A percentile compares a stretch with the other conserved stretches of the same genome.
phyloP scores from a whole-genome alignment of 176 grass and related monocot species.

The Carex kokanica region DNA sequence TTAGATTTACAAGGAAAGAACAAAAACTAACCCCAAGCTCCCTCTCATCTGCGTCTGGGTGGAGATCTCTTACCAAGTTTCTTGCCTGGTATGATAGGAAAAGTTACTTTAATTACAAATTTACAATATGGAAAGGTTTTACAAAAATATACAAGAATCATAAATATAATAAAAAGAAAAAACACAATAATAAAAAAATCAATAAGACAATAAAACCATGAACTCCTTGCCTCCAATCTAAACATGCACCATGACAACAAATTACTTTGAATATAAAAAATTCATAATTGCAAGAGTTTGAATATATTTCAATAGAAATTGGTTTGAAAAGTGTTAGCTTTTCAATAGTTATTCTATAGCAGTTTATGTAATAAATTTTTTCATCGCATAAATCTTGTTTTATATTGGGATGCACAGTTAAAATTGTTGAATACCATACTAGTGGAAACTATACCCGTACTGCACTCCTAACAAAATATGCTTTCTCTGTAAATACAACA shows the following conservation, averaged over 20 bases:
- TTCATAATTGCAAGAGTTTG: not conserved
- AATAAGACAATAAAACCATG: not conserved
- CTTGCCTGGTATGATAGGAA: slow-evolving; percentile 4
- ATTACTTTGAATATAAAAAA: not conserved
- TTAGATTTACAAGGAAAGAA: not conserved
- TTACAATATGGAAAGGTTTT: not conserved
- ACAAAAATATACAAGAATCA: not conserved
- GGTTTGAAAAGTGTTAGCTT: not conserved
- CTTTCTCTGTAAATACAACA: not conserved
- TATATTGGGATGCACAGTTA: not conserved
- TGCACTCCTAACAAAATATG: not conserved
- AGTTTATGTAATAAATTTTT: not conserved
- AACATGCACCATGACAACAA: not conserved
- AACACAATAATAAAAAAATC: slow-evolving; percentile 2
- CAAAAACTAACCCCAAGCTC: not conserved
- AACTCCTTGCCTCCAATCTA: not conserved
- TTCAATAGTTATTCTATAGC: not conserved
- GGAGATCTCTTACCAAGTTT: not conserved
- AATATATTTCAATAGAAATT: not conserved
- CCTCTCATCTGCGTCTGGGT: not conserved
- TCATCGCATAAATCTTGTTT: not conserved
- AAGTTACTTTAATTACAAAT: not conserved
- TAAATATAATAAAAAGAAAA: not conserved
- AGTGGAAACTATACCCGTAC: not conserved
- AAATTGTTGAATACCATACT: not conserved